Evolutionary conservation across 2,329 filamentous ascomycete species (phyloP), one percentile per base, ranked within the genome.

Genomic region (Colletotrichum cuscutae): DNA sequence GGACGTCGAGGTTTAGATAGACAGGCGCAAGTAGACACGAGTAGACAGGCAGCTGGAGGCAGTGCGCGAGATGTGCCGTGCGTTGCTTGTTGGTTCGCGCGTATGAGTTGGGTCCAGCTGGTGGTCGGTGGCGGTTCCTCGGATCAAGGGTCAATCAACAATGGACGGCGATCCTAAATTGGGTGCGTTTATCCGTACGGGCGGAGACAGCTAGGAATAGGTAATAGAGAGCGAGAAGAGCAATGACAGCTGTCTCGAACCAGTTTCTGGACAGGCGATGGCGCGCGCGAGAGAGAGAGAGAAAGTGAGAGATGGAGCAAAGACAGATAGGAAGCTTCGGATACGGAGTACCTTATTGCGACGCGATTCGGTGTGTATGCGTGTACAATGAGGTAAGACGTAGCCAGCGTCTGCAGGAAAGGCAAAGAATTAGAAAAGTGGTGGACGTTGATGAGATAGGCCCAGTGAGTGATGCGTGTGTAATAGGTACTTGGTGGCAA

Each of bases 61-160:
- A 53, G 35, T 62, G 56, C 65, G 35, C 35, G 8, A 15, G 22
- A 35, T 35, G 54, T 67, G 69, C 65, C 65, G 61, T 68, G 65
- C 59, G 65, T 69, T 65, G 63, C 30, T 24, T 26, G 53, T 35
- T 57, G 62, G 32, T 8, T 30, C 49, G 60, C 6, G 30, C 46
- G 70, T 32, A 65, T 30, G 37, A 42, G 69, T 59, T 42, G 70
- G 66, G 66, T 72, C 46, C 66, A 72, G 70, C 60, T n/a, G 66
- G 66, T 57, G 65, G 60, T 49, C 65, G 57, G 70, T 72, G 65
- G 70, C 59, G 70, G 65, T 9, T 59, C 49, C 65, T 70, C 22
- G 46, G 46, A 54, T 52, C 66, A 64, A 66, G 46, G 46, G 52
- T 42, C 30, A 42, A 42, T 42, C 30, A n/a, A 54, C 22, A 54